A percentile compares a stretch with the other conserved stretches of the same genome.
phyloP scores from a whole-genome alignment of 306 rosid species.

The Prunus fruticosa region DNA sequence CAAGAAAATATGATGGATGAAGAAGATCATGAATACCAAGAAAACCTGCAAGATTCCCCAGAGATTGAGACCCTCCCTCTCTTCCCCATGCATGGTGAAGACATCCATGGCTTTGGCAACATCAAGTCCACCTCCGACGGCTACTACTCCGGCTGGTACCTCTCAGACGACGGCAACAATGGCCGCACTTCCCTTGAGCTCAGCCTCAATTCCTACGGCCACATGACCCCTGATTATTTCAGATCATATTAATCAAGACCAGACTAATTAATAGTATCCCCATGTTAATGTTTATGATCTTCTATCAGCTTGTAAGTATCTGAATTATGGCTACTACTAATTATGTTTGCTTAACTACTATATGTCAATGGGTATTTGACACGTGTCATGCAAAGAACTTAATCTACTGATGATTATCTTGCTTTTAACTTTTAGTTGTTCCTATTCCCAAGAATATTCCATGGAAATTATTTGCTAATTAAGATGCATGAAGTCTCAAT shows the following conservation, averaged over 20 bases:
- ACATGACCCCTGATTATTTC: slow-evolving; percentile 50
- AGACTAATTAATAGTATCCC: neutral
- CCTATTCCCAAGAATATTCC: slow-evolving; percentile 35
- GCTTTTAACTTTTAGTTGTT: neutral
- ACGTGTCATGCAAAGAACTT: slow-evolving; percentile 35
- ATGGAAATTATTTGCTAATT: slow-evolving; percentile 26
- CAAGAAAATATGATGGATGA: slow-evolving; percentile 17
- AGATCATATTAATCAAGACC: slow-evolving; percentile 9
- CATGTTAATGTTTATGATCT: neutral
- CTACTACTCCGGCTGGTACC: slow-evolving; percentile 52
- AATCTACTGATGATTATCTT: slow-evolving; percentile 28
- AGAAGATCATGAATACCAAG: slow-evolving; percentile 15
- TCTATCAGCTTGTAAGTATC: neutral
- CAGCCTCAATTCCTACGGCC: slow-evolving; percentile 70
- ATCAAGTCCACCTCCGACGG: slow-evolving; percentile 50
- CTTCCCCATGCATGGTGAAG: slow-evolving; percentile 87
- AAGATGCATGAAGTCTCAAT: slow-evolving; percentile 33
- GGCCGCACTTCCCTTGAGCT: slow-evolving; percentile 81
- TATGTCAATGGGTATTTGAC: slow-evolving; percentile 26
- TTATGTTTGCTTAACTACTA: neutral
- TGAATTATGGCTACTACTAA: neutral
- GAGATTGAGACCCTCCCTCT: slow-evolving; percentile 93
- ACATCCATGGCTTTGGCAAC: slow-evolving; percentile 57
- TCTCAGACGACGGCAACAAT: slow-evolving; percentile 27
- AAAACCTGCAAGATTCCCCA: slow-evolving; percentile 10